phyloP scores from a whole-genome alignment of 805 yeast genomes.

The Hanseniaspora valbyensis region DNA sequence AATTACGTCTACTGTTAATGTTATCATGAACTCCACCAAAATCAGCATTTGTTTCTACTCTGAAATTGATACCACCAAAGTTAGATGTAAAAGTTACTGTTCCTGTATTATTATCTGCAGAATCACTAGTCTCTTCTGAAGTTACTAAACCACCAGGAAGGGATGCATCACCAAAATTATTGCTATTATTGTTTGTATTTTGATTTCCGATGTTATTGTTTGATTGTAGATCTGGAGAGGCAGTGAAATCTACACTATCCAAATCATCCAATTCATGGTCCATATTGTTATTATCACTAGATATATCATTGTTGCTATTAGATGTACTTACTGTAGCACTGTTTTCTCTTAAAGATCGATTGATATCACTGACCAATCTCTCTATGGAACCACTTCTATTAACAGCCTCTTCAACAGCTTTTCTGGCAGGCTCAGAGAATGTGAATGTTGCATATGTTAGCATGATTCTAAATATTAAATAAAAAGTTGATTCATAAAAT shows the following conservation, averaged over 20 bases:
- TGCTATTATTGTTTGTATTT: neutral
- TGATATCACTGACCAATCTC: neutral
- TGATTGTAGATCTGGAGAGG: neutral
- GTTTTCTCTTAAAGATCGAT: neutral
- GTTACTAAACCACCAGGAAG: conserved; percentile 4
- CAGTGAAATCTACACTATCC: neutral
- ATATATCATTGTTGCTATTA: neutral
- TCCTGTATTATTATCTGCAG: neutral
- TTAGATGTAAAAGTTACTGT: conserved; percentile 7
- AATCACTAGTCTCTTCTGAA: neutral
- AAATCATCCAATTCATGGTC: neutral
- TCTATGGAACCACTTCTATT: conserved; percentile 1
- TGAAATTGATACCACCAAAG: conserved; percentile 15
- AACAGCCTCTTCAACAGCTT: neutral
- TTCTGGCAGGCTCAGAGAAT: conserved; percentile 8
- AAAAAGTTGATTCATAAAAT: conserved; percentile 12
- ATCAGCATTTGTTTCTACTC: conserved; percentile 14
- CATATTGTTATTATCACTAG: neutral
- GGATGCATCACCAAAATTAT: conserved; percentile 2
- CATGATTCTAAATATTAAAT: conserved; percentile 5
- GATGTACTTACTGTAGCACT: neutral
- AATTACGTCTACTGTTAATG: conserved; percentile 2
- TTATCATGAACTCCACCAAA: conserved; percentile 3
- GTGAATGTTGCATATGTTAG: conserved; percentile 5
- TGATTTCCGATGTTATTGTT: neutral